Percentiles rank a stretch among this genome's conserved stretches.
Evolutionary conservation across 2,329 filamentous ascomycete genomes (phyloP).

Genomic region (Fonsecaea nubica): DNA sequence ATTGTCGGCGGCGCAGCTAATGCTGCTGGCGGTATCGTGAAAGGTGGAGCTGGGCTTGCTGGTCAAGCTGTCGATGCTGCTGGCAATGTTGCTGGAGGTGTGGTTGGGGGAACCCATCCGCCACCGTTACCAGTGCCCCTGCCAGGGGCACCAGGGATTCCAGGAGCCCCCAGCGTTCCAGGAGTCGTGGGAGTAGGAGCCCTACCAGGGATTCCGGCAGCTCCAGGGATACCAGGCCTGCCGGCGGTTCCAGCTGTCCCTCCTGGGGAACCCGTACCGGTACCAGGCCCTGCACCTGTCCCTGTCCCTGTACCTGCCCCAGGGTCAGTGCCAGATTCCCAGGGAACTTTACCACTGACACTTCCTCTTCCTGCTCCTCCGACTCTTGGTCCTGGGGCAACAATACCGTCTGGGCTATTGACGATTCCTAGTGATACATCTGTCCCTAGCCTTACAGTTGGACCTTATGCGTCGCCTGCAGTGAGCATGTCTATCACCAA

Average conservation of each 20-base stretch:
- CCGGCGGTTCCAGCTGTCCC: not conserved
- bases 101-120: not conserved
- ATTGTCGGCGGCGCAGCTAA: not conserved
- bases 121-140: not conserved
- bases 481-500: not conserved
- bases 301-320: not conserved
- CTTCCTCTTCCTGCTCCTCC: not conserved
- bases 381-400: not conserved
- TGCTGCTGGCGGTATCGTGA: not conserved
- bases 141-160: not conserved
- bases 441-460: not conserved
- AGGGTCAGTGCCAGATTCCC: not conserved
- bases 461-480: not conserved
- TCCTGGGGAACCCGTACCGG: no score
- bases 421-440: not conserved
- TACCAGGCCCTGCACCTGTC: not conserved
- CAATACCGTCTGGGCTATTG: not conserved
- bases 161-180: not conserved
- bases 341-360: not conserved
- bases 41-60: not conserved
- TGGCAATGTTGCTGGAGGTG: not conserved
- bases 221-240: not conserved
- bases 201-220: not conserved
- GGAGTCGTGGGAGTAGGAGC: not conserved
- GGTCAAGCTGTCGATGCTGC: not conserved